Conservation (phyloP, 108 stramenopile species). For the Conticribra guillardii region DNA sequence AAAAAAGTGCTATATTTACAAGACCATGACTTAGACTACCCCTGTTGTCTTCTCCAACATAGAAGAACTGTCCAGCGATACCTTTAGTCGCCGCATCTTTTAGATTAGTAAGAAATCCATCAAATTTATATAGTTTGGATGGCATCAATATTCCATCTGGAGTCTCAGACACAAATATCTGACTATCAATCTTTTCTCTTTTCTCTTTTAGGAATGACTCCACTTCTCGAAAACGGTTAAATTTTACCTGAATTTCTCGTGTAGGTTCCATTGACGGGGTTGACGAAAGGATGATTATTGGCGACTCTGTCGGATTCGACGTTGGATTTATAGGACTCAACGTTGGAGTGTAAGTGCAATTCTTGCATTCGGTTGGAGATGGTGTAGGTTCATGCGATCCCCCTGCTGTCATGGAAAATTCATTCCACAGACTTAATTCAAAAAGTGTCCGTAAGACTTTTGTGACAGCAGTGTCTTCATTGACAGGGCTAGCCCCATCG, state of each 20-base stretch:
- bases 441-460: slow-evolving; percentile 30
- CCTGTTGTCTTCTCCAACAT: slow-evolving; percentile 21
- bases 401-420: slow-evolving; percentile 16
- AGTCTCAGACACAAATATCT: slow-evolving; percentile 22
- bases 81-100: slow-evolving; percentile 24
- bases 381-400: slow-evolving; percentile 35
- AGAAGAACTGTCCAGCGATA: slow-evolving; percentile 16
- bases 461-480: slow-evolving; percentile 13
- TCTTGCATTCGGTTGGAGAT: slow-evolving; percentile 23
- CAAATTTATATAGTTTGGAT: slow-evolving; percentile 34
- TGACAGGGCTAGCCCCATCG: slow-evolving; percentile 13
- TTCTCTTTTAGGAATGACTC: slow-evolving; percentile 8
- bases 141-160: not conserved
- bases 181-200: slow-evolving; percentile 19
- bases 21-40: slow-evolving; percentile 21
- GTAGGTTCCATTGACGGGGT: slow-evolving; percentile 20
- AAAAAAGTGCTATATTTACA: slow-evolving; percentile 27
- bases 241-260: not conserved
- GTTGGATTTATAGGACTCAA: slow-evolving; percentile 16
- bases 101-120: slow-evolving; percentile 39
- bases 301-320: slow-evolving; percentile 18
- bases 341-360: slow-evolving; percentile 23
- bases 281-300: slow-evolving; percentile 8
- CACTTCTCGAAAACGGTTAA: slow-evolving; percentile 10
- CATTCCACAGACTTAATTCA: slow-evolving; percentile 21